phyloP scores from a whole-genome alignment of 768 basidiomycete species.

The Mycena haematopus region DNA sequence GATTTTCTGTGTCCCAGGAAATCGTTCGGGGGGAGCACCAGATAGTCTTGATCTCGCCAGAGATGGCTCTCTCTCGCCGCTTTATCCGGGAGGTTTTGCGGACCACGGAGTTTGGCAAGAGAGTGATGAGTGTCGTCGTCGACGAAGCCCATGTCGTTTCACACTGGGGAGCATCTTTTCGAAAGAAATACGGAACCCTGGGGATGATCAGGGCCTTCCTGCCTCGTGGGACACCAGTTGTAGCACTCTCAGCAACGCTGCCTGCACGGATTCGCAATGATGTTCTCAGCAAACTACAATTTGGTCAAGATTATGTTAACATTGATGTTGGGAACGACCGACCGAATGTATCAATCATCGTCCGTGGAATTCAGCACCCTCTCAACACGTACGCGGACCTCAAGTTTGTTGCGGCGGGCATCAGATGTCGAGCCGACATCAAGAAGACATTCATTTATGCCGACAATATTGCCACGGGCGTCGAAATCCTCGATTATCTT shows the following conservation, averaged over 20 bases:
- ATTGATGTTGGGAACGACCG: conserved; percentile 32
- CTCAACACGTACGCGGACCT: conserved; percentile 42
- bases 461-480: conserved; percentile 12
- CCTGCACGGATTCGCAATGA: neutral
- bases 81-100: neutral
- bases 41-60: conserved; percentile 43
- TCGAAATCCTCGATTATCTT: neutral
- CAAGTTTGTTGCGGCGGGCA: conserved; percentile 37
- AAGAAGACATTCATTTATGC: neutral
- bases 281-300: conserved; percentile 12
- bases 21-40: conserved; percentile 35
- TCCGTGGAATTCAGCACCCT: conserved; percentile 42
- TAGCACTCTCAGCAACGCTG: neutral
- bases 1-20: too few species aligned
- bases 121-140: neutral
- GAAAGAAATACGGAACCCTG: conserved; percentile 8
- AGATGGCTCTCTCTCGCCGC: conserved; percentile 39
- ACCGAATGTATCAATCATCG: conserved; percentile 27
- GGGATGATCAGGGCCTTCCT: conserved; percentile 9
- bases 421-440: too few species aligned
- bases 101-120: neutral
- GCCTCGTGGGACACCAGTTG: neutral
- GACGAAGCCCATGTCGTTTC: neutral
- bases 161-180: neutral
- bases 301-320: conserved; percentile 1